A percentile compares a stretch with the other conserved stretches of the same genome.
phyloP scores from a whole-genome alignment of 2,329 filamentous ascomycete genomes.

The Escovopsis weberi region DNA sequence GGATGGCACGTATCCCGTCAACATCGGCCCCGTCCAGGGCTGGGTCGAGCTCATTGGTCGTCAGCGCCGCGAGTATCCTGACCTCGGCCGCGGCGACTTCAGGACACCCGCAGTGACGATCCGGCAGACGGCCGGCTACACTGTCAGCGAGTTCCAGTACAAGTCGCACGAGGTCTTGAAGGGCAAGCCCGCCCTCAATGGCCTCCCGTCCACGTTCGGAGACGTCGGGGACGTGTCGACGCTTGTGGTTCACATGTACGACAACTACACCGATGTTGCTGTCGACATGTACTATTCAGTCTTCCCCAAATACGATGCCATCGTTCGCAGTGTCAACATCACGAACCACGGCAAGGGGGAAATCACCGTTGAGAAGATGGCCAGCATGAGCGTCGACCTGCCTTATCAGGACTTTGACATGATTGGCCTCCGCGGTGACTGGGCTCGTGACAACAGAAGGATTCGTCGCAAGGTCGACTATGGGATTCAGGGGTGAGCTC shows the following conservation, averaged over 20 bases:
- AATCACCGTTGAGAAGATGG: constrained; percentile 40
- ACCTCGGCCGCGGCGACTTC: constrained; percentile 49
- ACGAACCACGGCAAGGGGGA: constrained; percentile 40
- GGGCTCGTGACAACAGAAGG: constrained; percentile 43
- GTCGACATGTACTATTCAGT: constrained; percentile 49
- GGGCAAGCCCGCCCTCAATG: constrained; percentile 42
- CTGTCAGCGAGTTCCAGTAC: constrained; percentile 44
- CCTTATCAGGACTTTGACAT: constrained; percentile 47
- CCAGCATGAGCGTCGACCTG: constrained; percentile 47
- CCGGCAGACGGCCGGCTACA: constrained; percentile 41
- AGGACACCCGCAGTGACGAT: constrained; percentile 47
- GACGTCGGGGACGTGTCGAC: constrained; percentile 41
- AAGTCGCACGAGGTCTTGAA: constrained; percentile 37
- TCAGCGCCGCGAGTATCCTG: constrained; percentile 46
- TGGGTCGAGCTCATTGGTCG: constrained; percentile 39
- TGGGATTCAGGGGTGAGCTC: constrained; percentile 35
- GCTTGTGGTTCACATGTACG: constrained; percentile 40
- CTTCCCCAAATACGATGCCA: constrained; percentile 45
- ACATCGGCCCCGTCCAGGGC: constrained; percentile 24
- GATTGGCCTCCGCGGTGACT: constrained; percentile 47
- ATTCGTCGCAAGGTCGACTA: constrained; percentile 40
- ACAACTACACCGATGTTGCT: constrained; percentile 41
- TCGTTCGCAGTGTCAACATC: constrained; percentile 46
- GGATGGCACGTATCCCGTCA: constrained; percentile 25
- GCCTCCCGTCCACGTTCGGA: constrained; percentile 46